Base-by-base conservation (phyloP, 2,329 filamentous ascomycete species). In the Arthrobotrys sphaeroides region DNA sequence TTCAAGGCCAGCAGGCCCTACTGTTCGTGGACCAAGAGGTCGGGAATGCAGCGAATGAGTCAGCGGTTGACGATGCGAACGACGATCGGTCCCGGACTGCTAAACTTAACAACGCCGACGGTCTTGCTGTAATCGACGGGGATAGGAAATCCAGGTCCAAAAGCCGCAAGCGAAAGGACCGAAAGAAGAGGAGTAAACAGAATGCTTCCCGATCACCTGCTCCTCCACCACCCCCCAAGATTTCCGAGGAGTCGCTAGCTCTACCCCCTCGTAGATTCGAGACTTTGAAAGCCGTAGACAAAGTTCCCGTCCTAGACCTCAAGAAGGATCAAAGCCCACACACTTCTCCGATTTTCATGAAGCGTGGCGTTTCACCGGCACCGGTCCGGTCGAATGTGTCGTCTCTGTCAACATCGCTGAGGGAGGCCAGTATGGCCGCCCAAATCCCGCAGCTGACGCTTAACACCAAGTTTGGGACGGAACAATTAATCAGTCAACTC, bases 91-190 rank as follows among this genome's bases (percentile, higher is more conserved):
- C 59, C 22, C 42, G 61, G 18, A 60, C 26, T 33, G 26, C 60
- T 9, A 72, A 72, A 47, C 65, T 51, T 28, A 47, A 59, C 10
- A 51, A 47, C 31, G 53, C 60, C 33, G 65, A 70, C 24, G 40
- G 31, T 10, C 60, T 66, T 20, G 42, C 60, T 22, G 66, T 61
- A 1, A 33, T 45, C 18, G 43, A 72, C 12, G 65, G 60, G 33
- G 73, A 67, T 66, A 61, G 73, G 40, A 62, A 77, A 66, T 75
- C 72, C 18, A 33, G 72, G 49, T 75, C 72, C 0, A 75, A 75
- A 59, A 75, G 72, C 13, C 72, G 73, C 43, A 77, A 72, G 47
- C 49, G 73, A 9, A 77, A 62, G 45, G 67, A 77, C 26, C 24
- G 67, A 20, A 70, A 70, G 51, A 77, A 77, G 73, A 72, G 59